A percentile compares a stretch with the other conserved stretches of the same genome.
Conservation (phyloP, 371 early-diverging fungal genomes). For the Rhizopus delemar region DNA sequence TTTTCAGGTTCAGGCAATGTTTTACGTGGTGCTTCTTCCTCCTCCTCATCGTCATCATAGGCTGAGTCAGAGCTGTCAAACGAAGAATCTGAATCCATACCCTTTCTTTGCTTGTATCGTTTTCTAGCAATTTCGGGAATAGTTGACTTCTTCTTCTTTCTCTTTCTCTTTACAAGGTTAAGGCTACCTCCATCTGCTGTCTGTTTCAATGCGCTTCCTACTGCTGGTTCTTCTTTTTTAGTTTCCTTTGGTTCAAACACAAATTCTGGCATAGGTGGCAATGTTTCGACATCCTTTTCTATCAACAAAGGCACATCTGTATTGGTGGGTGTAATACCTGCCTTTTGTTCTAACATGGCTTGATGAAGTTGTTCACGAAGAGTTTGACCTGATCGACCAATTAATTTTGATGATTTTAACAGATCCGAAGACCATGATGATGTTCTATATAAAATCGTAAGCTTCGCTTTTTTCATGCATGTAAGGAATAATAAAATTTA, state of each 20-base stretch:
- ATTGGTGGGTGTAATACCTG: slow-evolving; percentile 65
- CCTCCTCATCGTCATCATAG: slow-evolving; percentile 53
- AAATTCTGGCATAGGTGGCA: slow-evolving; percentile 22
- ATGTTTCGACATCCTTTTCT: slow-evolving; percentile 38
- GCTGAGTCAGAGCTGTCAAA: slow-evolving; percentile 71
- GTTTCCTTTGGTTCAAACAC: slow-evolving; percentile 5
- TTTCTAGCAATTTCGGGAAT: slow-evolving; percentile 46
- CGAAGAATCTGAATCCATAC: slow-evolving; percentile 58
- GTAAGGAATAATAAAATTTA: slow-evolving; percentile 15
- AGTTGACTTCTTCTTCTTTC: slow-evolving; percentile 55
- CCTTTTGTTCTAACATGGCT: slow-evolving; percentile 73
- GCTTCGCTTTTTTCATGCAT: neutral
- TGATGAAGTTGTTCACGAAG: slow-evolving; percentile 71
- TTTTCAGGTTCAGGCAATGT: slow-evolving; percentile 43
- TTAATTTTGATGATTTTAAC: slow-evolving; percentile 76
- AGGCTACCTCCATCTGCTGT: slow-evolving; percentile 27
- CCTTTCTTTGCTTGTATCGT: slow-evolving; percentile 49
- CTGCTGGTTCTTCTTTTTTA: slow-evolving; percentile 8
- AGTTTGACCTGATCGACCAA: slow-evolving; percentile 72
- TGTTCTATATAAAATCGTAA: slow-evolving; percentile 24
- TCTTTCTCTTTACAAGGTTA: slow-evolving; percentile 39
- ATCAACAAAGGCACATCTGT: slow-evolving; percentile 50
- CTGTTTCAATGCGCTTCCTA: slow-evolving; percentile 58
- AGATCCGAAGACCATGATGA: slow-evolving; percentile 73
- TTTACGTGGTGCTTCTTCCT: slow-evolving; percentile 39